Conservation (phyloP, 257 asterid genomes). For the Anisodus acutangulus region DNA sequence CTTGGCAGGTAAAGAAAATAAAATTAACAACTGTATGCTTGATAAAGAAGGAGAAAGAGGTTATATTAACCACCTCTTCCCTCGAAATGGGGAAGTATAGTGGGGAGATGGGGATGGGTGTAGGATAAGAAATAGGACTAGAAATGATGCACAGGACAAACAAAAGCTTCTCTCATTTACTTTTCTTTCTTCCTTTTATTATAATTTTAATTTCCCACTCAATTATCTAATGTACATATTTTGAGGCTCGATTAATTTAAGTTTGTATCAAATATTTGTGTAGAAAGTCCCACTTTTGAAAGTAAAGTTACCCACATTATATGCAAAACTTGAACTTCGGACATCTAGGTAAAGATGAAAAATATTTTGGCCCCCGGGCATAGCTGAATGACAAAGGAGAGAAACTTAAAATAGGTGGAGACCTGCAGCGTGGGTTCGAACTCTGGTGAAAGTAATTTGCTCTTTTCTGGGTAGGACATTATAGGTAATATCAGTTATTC, state of each 20-base stretch:
- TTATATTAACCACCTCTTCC: constrained; percentile 33
- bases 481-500: too few species aligned
- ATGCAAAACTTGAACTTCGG: background rate
- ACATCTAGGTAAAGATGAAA: background rate
- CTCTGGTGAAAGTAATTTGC: too few species aligned
- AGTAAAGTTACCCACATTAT: background rate
- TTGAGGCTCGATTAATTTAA: background rate
- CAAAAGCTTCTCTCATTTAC: constrained; percentile 33
- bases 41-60: constrained; percentile 31
- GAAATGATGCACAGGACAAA: constrained; percentile 37
- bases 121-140: constrained; percentile 41
- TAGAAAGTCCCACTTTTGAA: background rate
- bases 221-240: too few species aligned
- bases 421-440: too few species aligned
- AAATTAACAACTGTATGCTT: background rate
- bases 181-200: constrained; percentile 30
- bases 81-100: constrained; percentile 39
- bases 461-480: too few species aligned
- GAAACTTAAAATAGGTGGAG: too few species aligned
- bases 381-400: too few species aligned
- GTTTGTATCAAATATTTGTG: too few species aligned
- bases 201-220: background rate
- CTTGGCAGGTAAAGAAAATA: constrained; percentile 10
- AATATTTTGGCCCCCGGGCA: too few species aligned
- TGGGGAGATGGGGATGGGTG: constrained; percentile 39